Evolutionary conservation across 768 basidiomycete species (phyloP), one percentile per base, ranked within the genome.

Genomic region (Tricholoma terreum): DNA sequence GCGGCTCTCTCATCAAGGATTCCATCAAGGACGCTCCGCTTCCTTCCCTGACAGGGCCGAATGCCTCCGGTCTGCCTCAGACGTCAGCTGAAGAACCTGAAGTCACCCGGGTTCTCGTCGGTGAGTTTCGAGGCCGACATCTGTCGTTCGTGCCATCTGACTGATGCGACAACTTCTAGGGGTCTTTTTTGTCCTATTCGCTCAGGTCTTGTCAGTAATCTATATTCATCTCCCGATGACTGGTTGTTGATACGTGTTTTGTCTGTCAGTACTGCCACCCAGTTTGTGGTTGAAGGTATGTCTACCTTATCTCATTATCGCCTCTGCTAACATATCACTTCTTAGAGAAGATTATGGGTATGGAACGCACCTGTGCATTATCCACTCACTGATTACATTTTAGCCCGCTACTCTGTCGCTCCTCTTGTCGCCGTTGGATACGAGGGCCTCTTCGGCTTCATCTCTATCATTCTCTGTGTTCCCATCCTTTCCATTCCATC

Each of bases 391-490:
- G 52, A 45, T 35, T 14, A 60, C 50, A 48, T 48, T 49, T 14
- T 66, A 80, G 80, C 75, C 54, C 83, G 82, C 50, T 95, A 96
- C 77, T 79, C 84, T 33, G 88, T 98, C 38, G 84, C 86, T 46
- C 96, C 97, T 12, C 81, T 98, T 35, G 84, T 94, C 57, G 95
- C 96, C 10, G 97, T 98, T 59, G 94, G 95, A 21, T 91, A 82
- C 60, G 97, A 99, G 74, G 97, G 97, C 42, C 77, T 95, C 58
- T 98, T 96, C 67, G 97, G 97, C 56, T 76, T 86, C 17, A 62
- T 90, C 63, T 89, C 91, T 27, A 87, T 97, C 65, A 65, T 94
- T 38, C 61, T 92, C 42, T 81, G 86, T 61, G 80, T 97, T 76
- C 92, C 94, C 0, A 76, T 97, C 68, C 78, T 96, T 61, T 82